A percentile compares a stretch with the other conserved stretches of the same genome.
phyloP scores from a whole-genome alignment of 2,329 filamentous ascomycete genomes.

The Xylaria sp. region DNA sequence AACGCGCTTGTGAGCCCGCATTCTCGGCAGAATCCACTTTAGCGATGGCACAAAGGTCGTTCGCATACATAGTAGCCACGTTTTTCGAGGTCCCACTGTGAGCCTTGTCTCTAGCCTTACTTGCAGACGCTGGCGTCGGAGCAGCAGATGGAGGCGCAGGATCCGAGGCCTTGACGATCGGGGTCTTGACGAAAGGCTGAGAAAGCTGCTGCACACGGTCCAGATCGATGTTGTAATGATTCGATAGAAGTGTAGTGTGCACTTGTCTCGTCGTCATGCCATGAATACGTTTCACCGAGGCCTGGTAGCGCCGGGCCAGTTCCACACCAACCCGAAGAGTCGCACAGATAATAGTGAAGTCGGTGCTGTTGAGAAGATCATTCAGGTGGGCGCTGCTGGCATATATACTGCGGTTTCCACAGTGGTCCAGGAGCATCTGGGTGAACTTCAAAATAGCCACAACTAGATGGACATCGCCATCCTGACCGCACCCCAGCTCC shows the following conservation, averaged over 20 bases:
- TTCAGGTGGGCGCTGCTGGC: slow-evolving; percentile 90
- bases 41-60: slow-evolving; percentile 78
- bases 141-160: slow-evolving; percentile 52
- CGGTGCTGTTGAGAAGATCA: slow-evolving; percentile 85
- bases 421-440: slow-evolving; percentile 85
- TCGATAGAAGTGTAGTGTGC: slow-evolving; percentile 73
- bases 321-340: slow-evolving; percentile 82
- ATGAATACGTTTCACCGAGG: slow-evolving; percentile 74
- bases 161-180: slow-evolving; percentile 55
- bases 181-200: slow-evolving; percentile 77
- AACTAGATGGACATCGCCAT: slow-evolving; percentile 81
- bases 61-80: slow-evolving; percentile 69
- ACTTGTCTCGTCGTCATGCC: slow-evolving; percentile 66
- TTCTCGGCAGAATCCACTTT: slow-evolving; percentile 53
- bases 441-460: slow-evolving; percentile 85
- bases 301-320: slow-evolving; percentile 89
- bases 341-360: slow-evolving; percentile 73
- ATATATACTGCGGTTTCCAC: slow-evolving; percentile 95
- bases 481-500: slow-evolving; percentile 65
- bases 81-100: slow-evolving; percentile 46
- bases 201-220: slow-evolving; percentile 86
- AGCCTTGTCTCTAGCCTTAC: slow-evolving; percentile 77
- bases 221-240: slow-evolving; percentile 79
- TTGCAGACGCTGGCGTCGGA: slow-evolving; percentile 57
- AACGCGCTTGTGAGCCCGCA: slow-evolving; percentile 44